Conservation (phyloP, 2,329 filamentous ascomycete species). For the Periconia digitata region DNA sequence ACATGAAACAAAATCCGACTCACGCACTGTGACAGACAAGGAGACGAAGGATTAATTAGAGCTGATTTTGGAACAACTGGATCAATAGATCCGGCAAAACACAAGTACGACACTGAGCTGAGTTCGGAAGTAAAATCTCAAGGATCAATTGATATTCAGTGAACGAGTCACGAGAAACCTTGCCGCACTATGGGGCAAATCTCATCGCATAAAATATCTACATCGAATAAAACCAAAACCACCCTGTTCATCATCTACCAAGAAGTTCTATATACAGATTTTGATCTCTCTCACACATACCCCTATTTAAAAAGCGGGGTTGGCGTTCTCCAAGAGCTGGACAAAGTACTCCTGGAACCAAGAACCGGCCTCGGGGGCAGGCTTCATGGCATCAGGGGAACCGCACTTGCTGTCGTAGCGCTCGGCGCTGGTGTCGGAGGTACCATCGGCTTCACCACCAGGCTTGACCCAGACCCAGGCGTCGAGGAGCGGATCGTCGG, state of each 20-base stretch:
- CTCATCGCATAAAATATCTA: too few species aligned
- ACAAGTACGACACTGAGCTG: too few species aligned
- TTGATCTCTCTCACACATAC: not conserved
- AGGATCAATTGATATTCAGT: too few species aligned
- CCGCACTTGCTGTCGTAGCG: conserved; percentile 60
- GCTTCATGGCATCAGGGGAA: conserved; percentile 55
- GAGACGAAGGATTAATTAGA: too few species aligned
- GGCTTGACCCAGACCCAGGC: conserved; percentile 72
- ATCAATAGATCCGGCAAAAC: too few species aligned
- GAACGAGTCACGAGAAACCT: too few species aligned
- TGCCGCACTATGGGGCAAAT: too few species aligned
- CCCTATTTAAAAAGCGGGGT: conserved; percentile 16
- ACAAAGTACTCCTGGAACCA: conserved; percentile 59
- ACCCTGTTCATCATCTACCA: not conserved
- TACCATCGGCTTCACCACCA: conserved; percentile 54
- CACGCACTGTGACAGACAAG: too few species aligned
- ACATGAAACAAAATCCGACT: too few species aligned
- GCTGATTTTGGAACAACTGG: too few species aligned
- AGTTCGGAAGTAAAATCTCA: too few species aligned
- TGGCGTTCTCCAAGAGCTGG: conserved; percentile 30
- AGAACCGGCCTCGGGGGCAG: conserved; percentile 67
- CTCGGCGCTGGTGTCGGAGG: conserved; percentile 40
- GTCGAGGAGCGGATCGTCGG: conserved; percentile 61
- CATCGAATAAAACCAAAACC: too few species aligned
- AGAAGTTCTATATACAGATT: not conserved